Base-by-base conservation (phyloP, 345 rosid species). In the Mallotus nudiflorus region DNA sequence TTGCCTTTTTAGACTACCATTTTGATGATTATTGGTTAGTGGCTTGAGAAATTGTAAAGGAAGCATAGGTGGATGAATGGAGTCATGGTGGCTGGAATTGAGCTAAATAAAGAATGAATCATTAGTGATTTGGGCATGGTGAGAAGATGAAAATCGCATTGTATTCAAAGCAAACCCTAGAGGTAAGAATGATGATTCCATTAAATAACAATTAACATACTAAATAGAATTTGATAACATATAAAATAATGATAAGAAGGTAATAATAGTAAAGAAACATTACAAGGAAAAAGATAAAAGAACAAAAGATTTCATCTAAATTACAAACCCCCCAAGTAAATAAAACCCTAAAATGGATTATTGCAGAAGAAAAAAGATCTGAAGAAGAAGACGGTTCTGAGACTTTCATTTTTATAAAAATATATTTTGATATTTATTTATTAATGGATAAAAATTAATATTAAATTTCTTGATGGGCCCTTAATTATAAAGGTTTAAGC, bases 1-100 rank as follows among this genome's bases (percentile, higher is more conserved):
- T 44, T 55, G 76, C 15, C 54, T 55, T n/a, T 42, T 33, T 62
- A 62, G 3, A 18, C 33, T 42, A 2, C 66, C 66, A 6, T 24
- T 62, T 14, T 29, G 46, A 9, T 15, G 31, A 24, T 42, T 14
- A 62, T 79, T 71, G 18, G 40, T 61, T 13, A 79, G 64, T 62
- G 75, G 83, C 66, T 84, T 83, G 0, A 82, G 80, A 7, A 85
- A 73, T 51, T 83, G 88, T 49, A 85, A 79, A 2, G 92, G 87
- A 31, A 83, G 66, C 6, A 55, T 62, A 4, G 73, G 66, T 14
- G 40, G 25, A 53, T 68, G 53, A 35, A 72, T 24, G 0, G 69
- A 63, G 35, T 74, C 76, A 2, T 81, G 77, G 78, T 69, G 69
- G 48, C 81, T 72, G 11, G 84, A 69, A 33, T 81, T 81, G 37